Base-by-base conservation (phyloP, 2,329 filamentous ascomycete species). In the Diaporthe sp. region DNA sequence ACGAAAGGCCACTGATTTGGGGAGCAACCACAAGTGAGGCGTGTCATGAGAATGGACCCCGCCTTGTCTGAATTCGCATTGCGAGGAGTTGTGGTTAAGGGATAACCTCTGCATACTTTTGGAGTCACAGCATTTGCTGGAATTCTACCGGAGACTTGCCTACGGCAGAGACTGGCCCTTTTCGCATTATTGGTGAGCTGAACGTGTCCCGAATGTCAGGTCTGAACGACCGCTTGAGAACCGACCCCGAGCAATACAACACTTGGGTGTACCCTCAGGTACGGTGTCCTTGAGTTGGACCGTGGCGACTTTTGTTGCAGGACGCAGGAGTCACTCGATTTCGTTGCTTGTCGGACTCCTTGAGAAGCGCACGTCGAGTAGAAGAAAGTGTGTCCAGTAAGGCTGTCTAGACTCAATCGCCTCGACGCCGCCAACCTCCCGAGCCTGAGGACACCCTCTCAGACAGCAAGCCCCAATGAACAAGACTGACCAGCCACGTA, bases 101-200 rank as follows among this genome's bases (percentile, higher is more conserved):
- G 56, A 65, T 73, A 65, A 70, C 56, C 50, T 59, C 61, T 75
- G 73, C 73, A 75, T 58, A 30, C 25, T 59, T 56, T 58, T 30
- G 73, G 73, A 73, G 73, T 73, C 68, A 63, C 63, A 44, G 73
- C 50, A 63, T 75, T 51, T 47, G 44, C 42, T 19, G 27, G 50
- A 47, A 71, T 58, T 53, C 37, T 44, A 71, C 8, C 35, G 44
- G 27, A 27, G 37, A 37, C 44, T 47, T 59, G 39, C 12, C 66
- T 70, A 35, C 35, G 39, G 59, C 63, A 50, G 17, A 63, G 30
- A 37, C 15, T n/a, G 15, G n/a, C n/a, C 63, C n/a, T 22, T 22
- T 22, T 12, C 27, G 39, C 59, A n/a, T 65, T 15, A n/a, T 27
- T n/a, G 15, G 71, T 53, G 65, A 56, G 61, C 35, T 58, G 19